phyloP scores from a whole-genome alignment of 768 basidiomycete genomes.

The Jaapia argillacea region DNA sequence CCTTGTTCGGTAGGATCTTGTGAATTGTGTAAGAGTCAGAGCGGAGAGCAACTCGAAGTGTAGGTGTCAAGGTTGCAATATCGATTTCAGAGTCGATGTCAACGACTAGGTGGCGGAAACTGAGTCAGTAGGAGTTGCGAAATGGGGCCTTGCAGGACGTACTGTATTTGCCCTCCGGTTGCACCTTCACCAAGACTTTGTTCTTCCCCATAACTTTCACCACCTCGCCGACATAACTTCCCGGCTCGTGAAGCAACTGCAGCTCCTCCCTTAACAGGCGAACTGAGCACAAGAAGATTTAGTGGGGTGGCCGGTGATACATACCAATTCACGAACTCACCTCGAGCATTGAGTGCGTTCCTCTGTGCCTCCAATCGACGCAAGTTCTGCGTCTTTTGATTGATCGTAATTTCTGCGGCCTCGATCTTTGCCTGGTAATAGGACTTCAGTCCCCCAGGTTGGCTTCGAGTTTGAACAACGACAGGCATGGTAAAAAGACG shows the following conservation, averaged over 20 bases:
- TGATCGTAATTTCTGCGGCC: conserved; percentile 83
- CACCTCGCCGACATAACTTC: conserved; percentile 95
- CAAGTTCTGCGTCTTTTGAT: conserved; percentile 94
- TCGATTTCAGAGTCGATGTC: conserved; percentile 89
- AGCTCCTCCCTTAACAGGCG: conserved; percentile 86
- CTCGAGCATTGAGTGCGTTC: conserved; percentile 93
- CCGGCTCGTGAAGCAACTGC: conserved; percentile 88
- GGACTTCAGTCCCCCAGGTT: conserved; percentile 65
- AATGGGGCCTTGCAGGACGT: too few relatives aligned
- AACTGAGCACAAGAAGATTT: conserved; percentile 35
- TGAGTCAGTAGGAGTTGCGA: background rate
- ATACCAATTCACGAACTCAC: conserved; percentile 45
- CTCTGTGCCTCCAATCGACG: conserved; percentile 93
- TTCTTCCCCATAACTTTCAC: conserved; percentile 99
- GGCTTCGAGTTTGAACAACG: conserved; percentile 21
- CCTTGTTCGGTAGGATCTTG: conserved; percentile 94
- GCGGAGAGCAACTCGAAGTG: conserved; percentile 88
- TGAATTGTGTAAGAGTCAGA: conserved; percentile 96
- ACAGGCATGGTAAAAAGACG: conserved; percentile 25
- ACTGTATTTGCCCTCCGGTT: conserved; percentile 99
- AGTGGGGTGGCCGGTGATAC: background rate
- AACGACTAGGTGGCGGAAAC: conserved; percentile 51
- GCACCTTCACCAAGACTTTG: conserved; percentile 96
- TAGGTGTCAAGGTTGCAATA: conserved; percentile 66
- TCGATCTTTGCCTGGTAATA: conserved; percentile 98